Evolutionary conservation across 2,329 filamentous ascomycete genomes (phyloP), one percentile per base, ranked within the genome.

Genomic region (Talaromyces sp.): DNA sequence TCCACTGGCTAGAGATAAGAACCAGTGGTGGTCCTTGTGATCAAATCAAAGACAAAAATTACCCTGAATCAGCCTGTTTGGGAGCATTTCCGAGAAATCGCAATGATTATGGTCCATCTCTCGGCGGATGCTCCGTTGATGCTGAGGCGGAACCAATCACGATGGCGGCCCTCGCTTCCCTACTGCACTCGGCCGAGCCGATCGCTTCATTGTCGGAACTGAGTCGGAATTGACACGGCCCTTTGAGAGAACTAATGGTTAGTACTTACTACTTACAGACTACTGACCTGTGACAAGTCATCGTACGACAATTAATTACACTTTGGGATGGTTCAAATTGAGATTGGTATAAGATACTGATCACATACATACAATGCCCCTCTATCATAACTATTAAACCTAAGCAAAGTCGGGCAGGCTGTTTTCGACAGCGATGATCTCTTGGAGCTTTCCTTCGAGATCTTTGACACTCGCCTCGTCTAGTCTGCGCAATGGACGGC

Each of bases 401-500:
- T 42, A 75, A 59, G 70, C 73, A 65, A 74, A 68, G 67, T 77
- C 74, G 49, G 72, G 71, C 65, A 77, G 65, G 25, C 67, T 65
- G 54, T 62, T 33, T 66, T 77, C 75, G 56, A 75, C 67, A 49
- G 71, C 70, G 67, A 77, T 67, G 9, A 73, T 71, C 44, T 70
- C 66, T 67, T 73, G 72, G 42, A 77, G 74, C 59, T 71, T 70
- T 58, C 70, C 69, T 11, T 71, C 72, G 32, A 77, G 61, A 9
- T 63, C 65, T 66, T 72, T 64, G 10, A 66, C 67, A 60, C 74
- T 68, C 8, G 64, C 68, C 55, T 71, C 71, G 36, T 65, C 72
- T 53, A 76, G 65, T 58, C 74, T 68, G 42, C 58, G 70, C 63
- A 77, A 64, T 32, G 91, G 91, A 68, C 84, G 82, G 63, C 92